These are phyloP conservation scores for Theobroma cacao DNA, from an alignment of 345 rosid genomes.

Conservation along the genomic window DNA sequence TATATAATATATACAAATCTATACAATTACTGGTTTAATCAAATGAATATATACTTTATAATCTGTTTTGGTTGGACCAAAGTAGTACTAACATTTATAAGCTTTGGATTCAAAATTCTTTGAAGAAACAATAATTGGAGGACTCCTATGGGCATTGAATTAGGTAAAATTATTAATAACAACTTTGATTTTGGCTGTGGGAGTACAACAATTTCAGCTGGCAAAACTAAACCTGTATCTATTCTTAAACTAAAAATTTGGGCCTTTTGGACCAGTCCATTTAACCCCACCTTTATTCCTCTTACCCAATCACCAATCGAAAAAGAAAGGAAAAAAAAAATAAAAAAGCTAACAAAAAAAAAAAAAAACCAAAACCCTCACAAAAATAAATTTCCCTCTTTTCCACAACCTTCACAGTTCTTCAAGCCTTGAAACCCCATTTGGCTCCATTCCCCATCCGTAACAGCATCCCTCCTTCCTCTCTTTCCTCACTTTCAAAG, in stretches of 20 bases:
- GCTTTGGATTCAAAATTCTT: not conserved
- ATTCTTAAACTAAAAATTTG: not conserved
- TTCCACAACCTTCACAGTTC: not conserved
- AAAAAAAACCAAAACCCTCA: constrained; percentile 3
- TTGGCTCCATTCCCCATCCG: constrained; percentile 14
- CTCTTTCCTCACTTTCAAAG: not conserved
- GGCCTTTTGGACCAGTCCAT: not conserved
- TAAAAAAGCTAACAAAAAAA: not conserved
- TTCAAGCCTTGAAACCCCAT: not conserved
- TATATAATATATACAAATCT: too few species aligned
- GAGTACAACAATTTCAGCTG: not conserved
- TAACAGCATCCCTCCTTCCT: not conserved
- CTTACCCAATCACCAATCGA: not conserved
- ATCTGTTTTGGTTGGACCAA: too few species aligned
- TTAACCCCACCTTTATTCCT: not conserved
- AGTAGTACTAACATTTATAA: too few species aligned
- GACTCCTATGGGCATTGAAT: not conserved
- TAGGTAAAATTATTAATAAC: not conserved
- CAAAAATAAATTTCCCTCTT: constrained; percentile 10
- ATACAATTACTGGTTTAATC: too few species aligned
- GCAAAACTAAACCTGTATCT: not conserved
- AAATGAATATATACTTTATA: too few species aligned
- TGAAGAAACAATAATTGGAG: not conserved
- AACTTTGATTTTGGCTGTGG: not conserved
- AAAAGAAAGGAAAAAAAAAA: not conserved